These are phyloP conservation scores for Thelonectria olida DNA, from an alignment of 2,329 filamentous ascomycete genomes.

Conservation along the genomic window DNA sequence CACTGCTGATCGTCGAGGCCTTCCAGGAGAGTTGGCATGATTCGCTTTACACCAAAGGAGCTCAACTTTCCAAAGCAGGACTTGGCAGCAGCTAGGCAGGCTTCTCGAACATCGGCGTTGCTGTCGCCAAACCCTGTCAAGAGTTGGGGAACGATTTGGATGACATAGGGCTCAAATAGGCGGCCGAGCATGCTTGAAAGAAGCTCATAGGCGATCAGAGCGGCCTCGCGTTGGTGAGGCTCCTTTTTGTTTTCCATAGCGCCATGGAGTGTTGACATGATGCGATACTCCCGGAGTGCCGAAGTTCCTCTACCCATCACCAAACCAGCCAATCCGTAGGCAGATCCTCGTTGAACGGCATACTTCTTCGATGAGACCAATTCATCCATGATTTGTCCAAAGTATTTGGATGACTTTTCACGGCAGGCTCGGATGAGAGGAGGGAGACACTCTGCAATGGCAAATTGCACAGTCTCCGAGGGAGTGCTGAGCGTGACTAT, in stretches of 20 bases:
- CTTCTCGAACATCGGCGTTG: conserved; percentile 89
- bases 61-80: conserved; percentile 92
- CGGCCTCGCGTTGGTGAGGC: conserved; percentile 85
- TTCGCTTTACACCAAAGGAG: conserved; percentile 94
- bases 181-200: conserved; percentile 86
- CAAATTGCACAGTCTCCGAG: conserved; percentile 96
- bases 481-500: conserved; percentile 90
- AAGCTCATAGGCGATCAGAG: conserved; percentile 89
- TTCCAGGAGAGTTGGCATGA: conserved; percentile 88
- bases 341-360: conserved; percentile 89
- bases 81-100: conserved; percentile 91
- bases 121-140: conserved; percentile 89
- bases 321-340: conserved; percentile 92
- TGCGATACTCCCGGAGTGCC: conserved; percentile 83
- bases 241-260: conserved; percentile 98
- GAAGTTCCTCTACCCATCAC: conserved; percentile 88
- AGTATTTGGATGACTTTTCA: conserved; percentile 81
- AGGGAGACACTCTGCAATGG: conserved; percentile 92
- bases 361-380: conserved; percentile 91
- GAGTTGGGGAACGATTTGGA: conserved; percentile 92
- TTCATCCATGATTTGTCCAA: conserved; percentile 81
- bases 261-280: conserved; percentile 81
- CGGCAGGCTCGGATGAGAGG: conserved; percentile 86
- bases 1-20: conserved; percentile 95
- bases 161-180: conserved; percentile 95